Percentiles rank a stretch among this genome's conserved stretches.
These are phyloP conservation scores for Blumeria graminis DNA, from an alignment of 2,329 filamentous ascomycete species.

Conservation along the genomic window DNA sequence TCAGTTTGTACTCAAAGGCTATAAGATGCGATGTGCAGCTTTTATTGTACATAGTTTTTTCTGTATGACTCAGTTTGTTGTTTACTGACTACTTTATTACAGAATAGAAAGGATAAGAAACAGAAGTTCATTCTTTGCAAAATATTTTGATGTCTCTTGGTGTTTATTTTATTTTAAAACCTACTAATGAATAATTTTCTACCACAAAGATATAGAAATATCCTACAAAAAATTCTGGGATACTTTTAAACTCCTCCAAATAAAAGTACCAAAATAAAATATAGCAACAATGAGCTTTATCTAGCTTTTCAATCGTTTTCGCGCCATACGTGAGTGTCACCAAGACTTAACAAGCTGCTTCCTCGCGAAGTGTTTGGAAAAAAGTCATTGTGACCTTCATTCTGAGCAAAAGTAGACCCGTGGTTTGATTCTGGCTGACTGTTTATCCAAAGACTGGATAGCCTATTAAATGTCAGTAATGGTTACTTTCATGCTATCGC, in stretches of 20 bases:
- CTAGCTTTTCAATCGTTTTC: constrained; percentile 11
- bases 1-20: too few relatives aligned
- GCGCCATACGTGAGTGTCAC: constrained; percentile 27
- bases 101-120: too few relatives aligned
- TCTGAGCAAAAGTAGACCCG: neutral
- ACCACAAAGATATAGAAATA: too few relatives aligned
- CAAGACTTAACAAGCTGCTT: constrained; percentile 22
- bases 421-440: constrained; percentile 3
- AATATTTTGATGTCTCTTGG: too few relatives aligned
- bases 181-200: too few relatives aligned
- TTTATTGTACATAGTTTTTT: too few relatives aligned
- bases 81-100: too few relatives aligned
- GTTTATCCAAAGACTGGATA: constrained; percentile 45
- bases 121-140: too few relatives aligned
- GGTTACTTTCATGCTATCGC: neutral
- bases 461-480: constrained; percentile 18
- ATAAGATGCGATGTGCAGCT: too few relatives aligned
- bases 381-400: constrained; percentile 4
- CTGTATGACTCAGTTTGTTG: too few relatives aligned
- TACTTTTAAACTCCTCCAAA: neutral
- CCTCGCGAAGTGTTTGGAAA: constrained; percentile 8
- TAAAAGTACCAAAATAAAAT: too few relatives aligned
- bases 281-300: neutral
- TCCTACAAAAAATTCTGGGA: neutral
- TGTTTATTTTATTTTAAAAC: too few relatives aligned